phyloP scores from a whole-genome alignment of 306 rosid genomes.

The Cucurbita argyrosperma region DNA sequence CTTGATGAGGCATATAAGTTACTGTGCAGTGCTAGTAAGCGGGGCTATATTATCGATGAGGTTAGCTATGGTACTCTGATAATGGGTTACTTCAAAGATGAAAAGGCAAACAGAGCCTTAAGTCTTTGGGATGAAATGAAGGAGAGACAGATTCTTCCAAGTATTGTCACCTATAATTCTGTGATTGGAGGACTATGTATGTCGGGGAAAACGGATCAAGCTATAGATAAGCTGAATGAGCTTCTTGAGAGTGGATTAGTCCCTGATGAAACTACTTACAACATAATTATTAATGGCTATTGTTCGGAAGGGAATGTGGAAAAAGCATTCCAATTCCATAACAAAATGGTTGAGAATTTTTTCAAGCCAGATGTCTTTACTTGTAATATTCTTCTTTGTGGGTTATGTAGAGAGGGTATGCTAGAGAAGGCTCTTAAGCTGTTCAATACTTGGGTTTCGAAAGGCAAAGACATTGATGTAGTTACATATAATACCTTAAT shows the following conservation, averaged over 20 bases:
- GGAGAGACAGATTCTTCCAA: slow-evolving; percentile 46
- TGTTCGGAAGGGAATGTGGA: slow-evolving; percentile 61
- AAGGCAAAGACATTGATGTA: slow-evolving; percentile 43
- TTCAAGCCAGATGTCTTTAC: slow-evolving; percentile 63
- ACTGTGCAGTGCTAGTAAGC: slow-evolving; percentile 27
- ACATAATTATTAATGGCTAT: slow-evolving; percentile 66
- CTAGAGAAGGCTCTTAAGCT: slow-evolving; percentile 66
- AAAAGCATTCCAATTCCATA: slow-evolving; percentile 73
- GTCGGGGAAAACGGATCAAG: slow-evolving; percentile 51
- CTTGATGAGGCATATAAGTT: slow-evolving; percentile 49
- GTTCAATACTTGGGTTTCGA: slow-evolving; percentile 48
- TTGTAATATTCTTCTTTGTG: slow-evolving; percentile 66
- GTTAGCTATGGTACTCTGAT: slow-evolving; percentile 79
- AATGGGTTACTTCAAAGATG: slow-evolving; percentile 61
- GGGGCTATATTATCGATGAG: slow-evolving; percentile 75
- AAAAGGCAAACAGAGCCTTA: slow-evolving; percentile 34
- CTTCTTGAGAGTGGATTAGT: slow-evolving; percentile 48
- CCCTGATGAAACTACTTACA: slow-evolving; percentile 63
- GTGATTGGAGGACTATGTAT: slow-evolving; percentile 61
- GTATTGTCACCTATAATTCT: slow-evolving; percentile 51
- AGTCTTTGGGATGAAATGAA: slow-evolving; percentile 77
- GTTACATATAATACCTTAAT: slow-evolving; percentile 72
- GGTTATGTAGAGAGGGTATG: slow-evolving; percentile 56
- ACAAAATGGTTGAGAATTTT: slow-evolving; percentile 49
- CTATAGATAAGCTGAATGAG: slow-evolving; percentile 58